Conservation (phyloP, 176 grass and related monocot species). For the Eleusine coracana region DNA sequence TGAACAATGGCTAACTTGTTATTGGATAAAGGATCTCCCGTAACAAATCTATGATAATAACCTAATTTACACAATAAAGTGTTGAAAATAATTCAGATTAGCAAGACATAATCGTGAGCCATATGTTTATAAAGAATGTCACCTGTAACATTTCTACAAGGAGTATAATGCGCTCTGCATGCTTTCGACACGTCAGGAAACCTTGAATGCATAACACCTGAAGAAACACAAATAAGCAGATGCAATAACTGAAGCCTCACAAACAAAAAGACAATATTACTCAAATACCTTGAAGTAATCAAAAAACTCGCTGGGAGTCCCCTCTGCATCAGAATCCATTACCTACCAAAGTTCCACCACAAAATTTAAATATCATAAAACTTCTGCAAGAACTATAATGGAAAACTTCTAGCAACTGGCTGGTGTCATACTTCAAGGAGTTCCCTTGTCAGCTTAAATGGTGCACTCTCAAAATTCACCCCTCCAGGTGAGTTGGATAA, state of each 20-base stretch:
- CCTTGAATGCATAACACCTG: constrained; percentile 99
- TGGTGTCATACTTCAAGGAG: constrained; percentile 87
- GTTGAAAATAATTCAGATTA: background rate
- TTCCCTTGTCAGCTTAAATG: constrained; percentile 96
- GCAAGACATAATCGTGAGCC: background rate
- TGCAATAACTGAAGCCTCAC: constrained; percentile 11
- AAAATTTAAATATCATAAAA: constrained; percentile 3
- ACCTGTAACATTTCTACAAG: constrained; percentile 99
- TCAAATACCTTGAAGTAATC: constrained; percentile 95
- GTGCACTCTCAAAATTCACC: constrained; percentile 98
- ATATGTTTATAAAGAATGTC: constrained; percentile 18
- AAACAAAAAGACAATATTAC: constrained; percentile 20
- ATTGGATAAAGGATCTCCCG: background rate
- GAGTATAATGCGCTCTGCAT: constrained; percentile 96
- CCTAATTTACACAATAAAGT: constrained; percentile 14
- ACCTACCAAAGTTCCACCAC: constrained; percentile 65
- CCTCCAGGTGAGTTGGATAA: constrained; percentile 97
- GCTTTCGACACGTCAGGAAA: constrained; percentile 97
- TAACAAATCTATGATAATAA: background rate
- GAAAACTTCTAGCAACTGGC: background rate
- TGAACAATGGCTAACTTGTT: background rate
- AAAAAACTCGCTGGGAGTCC: constrained; percentile 95
- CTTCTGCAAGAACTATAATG: background rate
- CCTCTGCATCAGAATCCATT: constrained; percentile 99
- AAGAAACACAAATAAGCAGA: constrained; percentile 31